Evolutionary conservation across 1,139 yeast species (phyloP).

Genomic region (Pichia sp.): DNA sequence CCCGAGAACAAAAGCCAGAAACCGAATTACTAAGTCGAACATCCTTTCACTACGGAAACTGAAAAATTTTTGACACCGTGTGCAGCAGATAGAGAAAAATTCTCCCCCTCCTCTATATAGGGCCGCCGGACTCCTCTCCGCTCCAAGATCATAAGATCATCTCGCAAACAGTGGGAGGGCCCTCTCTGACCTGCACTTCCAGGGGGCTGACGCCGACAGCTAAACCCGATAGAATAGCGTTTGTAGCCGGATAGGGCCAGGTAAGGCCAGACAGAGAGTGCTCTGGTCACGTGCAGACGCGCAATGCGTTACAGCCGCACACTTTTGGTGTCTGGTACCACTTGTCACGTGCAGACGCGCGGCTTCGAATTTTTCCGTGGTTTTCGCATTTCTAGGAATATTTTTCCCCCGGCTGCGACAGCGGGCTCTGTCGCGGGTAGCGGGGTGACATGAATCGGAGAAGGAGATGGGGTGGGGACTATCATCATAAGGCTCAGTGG

Average conservation of each 20-base stretch:
- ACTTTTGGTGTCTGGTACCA: neutral
- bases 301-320: neutral
- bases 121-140: neutral
- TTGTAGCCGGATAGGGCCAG: neutral
- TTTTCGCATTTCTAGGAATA: too few species aligned
- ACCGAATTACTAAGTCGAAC: neutral
- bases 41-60: neutral
- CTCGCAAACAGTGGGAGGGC: neutral
- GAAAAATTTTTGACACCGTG: neutral
- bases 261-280: neutral
- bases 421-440: neutral
- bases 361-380: too few species aligned
- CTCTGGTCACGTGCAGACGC: constrained; percentile 8
- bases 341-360: constrained; percentile 2
- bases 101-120: neutral
- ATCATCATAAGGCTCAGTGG: too few species aligned
- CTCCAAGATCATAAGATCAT: neutral
- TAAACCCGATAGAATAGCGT: neutral
- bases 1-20: neutral
- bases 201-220: neutral
- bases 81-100: neutral
- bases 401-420: neutral
- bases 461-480: too few species aligned
- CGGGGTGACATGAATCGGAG: neutral
- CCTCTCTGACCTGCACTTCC: neutral